These are phyloP conservation scores for Tolypocladium sp. DNA, from an alignment of 2,329 filamentous ascomycete genomes.

Conservation along the genomic window DNA sequence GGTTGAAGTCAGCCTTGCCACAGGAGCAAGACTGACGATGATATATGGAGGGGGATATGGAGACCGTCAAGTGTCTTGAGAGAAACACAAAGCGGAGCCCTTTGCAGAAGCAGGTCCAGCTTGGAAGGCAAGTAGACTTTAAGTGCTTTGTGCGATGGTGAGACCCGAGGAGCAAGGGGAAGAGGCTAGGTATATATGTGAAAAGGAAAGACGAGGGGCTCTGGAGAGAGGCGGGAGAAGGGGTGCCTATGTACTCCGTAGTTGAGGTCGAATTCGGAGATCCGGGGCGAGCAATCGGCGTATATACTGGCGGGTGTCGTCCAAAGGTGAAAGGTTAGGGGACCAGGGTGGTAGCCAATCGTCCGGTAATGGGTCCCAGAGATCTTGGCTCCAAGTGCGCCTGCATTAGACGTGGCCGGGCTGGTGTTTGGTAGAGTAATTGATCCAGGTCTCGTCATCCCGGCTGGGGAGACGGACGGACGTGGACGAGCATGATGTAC, in stretches of 20 bases:
- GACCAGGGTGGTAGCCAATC: slow-evolving; percentile 22
- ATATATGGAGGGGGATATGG: neutral
- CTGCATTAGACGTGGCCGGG: slow-evolving; percentile 11
- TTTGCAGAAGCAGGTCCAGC: neutral
- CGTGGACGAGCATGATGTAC: neutral
- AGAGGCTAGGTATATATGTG: slow-evolving; percentile 9
- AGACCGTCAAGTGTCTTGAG: neutral
- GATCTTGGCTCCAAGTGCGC: slow-evolving; percentile 15
- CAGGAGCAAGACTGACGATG: slow-evolving; percentile 13
- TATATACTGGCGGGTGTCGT: neutral
- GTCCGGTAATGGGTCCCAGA: slow-evolving; percentile 16
- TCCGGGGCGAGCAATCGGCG: slow-evolving; percentile 1
- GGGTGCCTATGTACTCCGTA: slow-evolving; percentile 10
- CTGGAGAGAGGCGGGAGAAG: slow-evolving; percentile 8
- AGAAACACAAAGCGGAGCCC: neutral
- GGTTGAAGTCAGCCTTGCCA: slow-evolving; percentile 12
- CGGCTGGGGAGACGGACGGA: neutral
- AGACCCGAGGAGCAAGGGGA: slow-evolving; percentile 6
- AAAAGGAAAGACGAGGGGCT: slow-evolving; percentile 8
- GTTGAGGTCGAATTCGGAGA: neutral
- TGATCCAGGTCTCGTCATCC: slow-evolving; percentile 17
- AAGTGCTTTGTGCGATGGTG: slow-evolving; percentile 4
- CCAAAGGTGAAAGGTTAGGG: slow-evolving; percentile 10
- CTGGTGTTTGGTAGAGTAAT: slow-evolving; percentile 1
- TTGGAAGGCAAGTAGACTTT: neutral